Evolutionary conservation across 75 land plant species (phyloP), one percentile per base, ranked within the genome.

Genomic region (Sequoia sempervirens): DNA sequence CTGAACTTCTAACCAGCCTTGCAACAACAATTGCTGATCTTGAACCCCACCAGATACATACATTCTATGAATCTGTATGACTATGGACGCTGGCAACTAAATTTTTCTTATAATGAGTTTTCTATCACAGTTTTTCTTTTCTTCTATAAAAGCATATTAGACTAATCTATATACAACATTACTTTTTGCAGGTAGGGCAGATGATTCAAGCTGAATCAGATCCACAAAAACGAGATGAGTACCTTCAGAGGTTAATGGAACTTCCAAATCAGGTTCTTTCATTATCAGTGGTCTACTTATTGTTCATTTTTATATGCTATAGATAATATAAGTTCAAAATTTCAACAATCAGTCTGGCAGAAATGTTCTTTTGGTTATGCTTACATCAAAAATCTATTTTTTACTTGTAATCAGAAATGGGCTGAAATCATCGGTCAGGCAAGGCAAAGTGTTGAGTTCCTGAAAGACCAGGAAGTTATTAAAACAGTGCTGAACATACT

Each of bases 191-290:
- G 99, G 99, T 98, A 82, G 99, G 93, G 37, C 91, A 91, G 80
- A 98, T 98, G 99, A 96, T 98, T 83, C 99, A 98, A 90, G 95
- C 99, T 69, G 99, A 98, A 84, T 84, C 93, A 40, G 99, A 96
- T 91, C 91, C 91, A 18, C 92, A 89, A n/a, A 94, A 93, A 83
- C 91, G 99, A 74, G 99, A 98, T 86, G 99, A 96, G 70, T 98
- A 96, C 82, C 79, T 98, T 78, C 95, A 93, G 58, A 92, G 96
- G 83, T 82, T 98, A 78, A 98, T 98, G 99, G 96, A 93, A 36
- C 94, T 96, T 69, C 99, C 99, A 0, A 98, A 98, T 86, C 95
- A 95, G 93, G 99, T 95, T 56, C 23, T 20, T 26, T 66, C n/a
- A n/a, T 82, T 40, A 45, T 82, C 17, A 50, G 70, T 78, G 28